Evolutionary conservation across 1,139 yeast genomes (phyloP), one percentile per base, ranked within the genome.

Genomic region (Sugiyamaella neomexicana): DNA sequence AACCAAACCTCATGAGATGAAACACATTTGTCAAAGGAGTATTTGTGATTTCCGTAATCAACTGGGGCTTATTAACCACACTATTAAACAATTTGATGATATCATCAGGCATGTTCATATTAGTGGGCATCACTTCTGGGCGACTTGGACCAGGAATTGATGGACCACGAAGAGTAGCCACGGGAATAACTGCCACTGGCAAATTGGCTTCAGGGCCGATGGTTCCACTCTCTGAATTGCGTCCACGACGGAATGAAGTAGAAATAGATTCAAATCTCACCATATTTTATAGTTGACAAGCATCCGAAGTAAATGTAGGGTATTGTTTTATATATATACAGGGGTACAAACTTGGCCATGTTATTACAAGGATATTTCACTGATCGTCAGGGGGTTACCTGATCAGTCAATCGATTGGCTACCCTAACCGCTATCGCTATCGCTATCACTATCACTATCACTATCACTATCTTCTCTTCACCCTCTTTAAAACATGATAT

Each of bases 1-100:
- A 44, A 12, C 48, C 48, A 34, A 44, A 44, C 12, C 41, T 16
- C 48, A 44, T 44, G 10, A 44, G 48, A 44, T 44, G 40, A 44
- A 20, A 44, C 10, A 44, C 31, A 34, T 20, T 34, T 2, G 39
- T 36, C 31, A 44, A 34, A 20, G 48, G 32, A 12, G 48, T 44
- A 17, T 44, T 44, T n/a, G 29, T 44, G 10, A 44, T 44, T 34
- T 44, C 48, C 3, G 31, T 7, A 20, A 44, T 44, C 32, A 44
- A 32, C 15, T 44, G 48, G n/a, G 48, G 48, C 15, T 23, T 44
- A 31, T 44, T 44, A 15, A 44, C 48, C 9, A 25, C 10, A 15
- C n/a, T 46, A 27, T 27, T 46, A 32, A 46, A 46, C 12, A 46
- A 25, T 27, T 27, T 37, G 20, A 46, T 37, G 6, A 46, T 38